Evolutionary conservation across 2,329 filamentous ascomycete genomes (phyloP).

Genomic region (Teratosphaeria zuluensis): DNA sequence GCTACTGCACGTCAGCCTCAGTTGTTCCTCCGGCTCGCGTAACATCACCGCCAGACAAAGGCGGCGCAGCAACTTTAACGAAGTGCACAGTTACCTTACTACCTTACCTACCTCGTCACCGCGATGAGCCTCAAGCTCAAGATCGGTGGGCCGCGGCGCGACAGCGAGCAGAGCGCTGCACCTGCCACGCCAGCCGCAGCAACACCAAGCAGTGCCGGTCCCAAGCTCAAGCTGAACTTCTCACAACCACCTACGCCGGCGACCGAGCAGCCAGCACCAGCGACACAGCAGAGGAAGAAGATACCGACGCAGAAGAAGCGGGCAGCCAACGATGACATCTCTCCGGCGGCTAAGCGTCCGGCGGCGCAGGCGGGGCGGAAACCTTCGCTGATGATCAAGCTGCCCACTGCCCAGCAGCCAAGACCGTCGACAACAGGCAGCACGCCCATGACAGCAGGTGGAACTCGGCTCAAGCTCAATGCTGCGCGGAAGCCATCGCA

Average conservation of each 20-base stretch:
- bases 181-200: constrained; percentile 8
- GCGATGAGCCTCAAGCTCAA: constrained; percentile 7
- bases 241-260: constrained; percentile 21
- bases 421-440: not conserved
- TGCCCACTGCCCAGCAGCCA: constrained; percentile 5
- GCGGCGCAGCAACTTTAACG: not conserved
- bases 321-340: constrained; percentile 24
- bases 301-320: constrained; percentile 19
- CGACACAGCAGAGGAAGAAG: constrained; percentile 12
- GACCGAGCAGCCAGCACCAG: constrained; percentile 18
- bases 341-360: constrained; percentile 23
- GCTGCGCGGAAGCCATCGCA: constrained; percentile 1
- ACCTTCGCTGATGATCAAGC: constrained; percentile 24
- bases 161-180: not conserved
- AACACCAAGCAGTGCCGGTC: constrained; percentile 3
- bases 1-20: not conserved
- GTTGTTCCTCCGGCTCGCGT: not conserved
- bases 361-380: constrained; percentile 18
- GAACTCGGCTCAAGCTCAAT: not conserved
- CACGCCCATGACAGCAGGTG: not conserved
- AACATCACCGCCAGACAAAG: not conserved
- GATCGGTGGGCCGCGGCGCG: not conserved
- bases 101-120: constrained; percentile 2
- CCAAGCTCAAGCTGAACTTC: constrained; percentile 14
- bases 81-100: not conserved